Base-by-base conservation (phyloP, 768 basidiomycete genomes). In the Podaxis sp. region DNA sequence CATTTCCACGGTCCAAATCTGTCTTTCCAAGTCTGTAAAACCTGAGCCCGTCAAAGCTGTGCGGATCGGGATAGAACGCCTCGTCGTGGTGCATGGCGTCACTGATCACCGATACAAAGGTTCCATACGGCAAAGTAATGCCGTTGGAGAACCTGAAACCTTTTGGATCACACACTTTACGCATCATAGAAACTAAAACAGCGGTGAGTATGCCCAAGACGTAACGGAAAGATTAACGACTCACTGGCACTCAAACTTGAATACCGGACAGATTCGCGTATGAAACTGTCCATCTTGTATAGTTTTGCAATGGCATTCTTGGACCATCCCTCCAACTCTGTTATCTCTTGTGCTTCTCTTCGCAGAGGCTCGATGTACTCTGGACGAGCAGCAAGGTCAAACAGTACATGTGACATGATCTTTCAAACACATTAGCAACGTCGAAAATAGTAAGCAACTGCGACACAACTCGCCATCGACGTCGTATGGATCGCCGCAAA, bases 111-210 rank as follows among this genome's bases (percentile, higher is more conserved):
- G 66, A 28, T 57, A 64, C 50, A 55, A 50, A 53, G 59, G 59
- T n/a, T 61, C 64, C 64, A 40, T 55, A 53, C 13, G 62, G 52
- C 13, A 63, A 11, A 7, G 35, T 46, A 1, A 73, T 75, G 4
- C 79, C 79, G 64, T 82, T 74, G 3, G 77, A 78, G 57, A 83
- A 76, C 1, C 71, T 77, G 65, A 75, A 76, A 35, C 77, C 76
- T 50, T 73, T 67, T 35, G 57, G 10, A 69, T 53, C 54, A 35
- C 73, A 50, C 1, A 71, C 74, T 54, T 71, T 69, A 4, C 79
- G 73, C 13, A 59, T 50, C 60, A 77, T 61, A 72, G 72, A 36
- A 71, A 73, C 13, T 75, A 21, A 21, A 21, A 37, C 48, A 28
- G 60, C 35, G 35, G 50, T 23, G 23, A 5, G 32, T 35, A 27